phyloP scores from a whole-genome alignment of 345 rosid genomes.

The Lenwebbia sp. region DNA sequence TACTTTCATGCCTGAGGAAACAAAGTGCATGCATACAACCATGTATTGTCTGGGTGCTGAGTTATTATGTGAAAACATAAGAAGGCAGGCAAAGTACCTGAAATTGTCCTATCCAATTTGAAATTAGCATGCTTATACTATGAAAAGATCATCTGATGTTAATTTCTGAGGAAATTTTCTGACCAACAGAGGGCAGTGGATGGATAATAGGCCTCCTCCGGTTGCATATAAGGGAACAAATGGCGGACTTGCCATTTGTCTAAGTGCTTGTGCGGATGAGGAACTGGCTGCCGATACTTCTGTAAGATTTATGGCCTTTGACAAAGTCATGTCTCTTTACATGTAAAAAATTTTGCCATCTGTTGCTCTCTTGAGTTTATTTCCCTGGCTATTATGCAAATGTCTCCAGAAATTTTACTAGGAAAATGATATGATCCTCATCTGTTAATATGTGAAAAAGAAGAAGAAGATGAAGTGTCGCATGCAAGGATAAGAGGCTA shows the following conservation, averaged over 20 bases:
- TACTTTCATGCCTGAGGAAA: background rate
- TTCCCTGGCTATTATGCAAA: background rate
- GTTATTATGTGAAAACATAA: background rate
- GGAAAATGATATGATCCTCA: background rate
- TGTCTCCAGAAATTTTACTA: background rate
- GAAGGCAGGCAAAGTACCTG: background rate
- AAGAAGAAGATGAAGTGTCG: background rate
- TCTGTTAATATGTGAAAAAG: background rate
- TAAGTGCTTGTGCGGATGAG: conserved; percentile 40
- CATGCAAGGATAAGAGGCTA: background rate
- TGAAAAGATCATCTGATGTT: background rate
- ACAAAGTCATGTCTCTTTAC: background rate
- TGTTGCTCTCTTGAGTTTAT: background rate
- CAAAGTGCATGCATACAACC: background rate
- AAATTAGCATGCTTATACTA: background rate
- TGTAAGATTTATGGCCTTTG: conserved; percentile 10
- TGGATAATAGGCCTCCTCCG: conserved; percentile 18
- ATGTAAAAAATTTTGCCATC: background rate
- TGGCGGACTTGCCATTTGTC: conserved; percentile 42
- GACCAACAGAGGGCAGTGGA: conserved; percentile 22
- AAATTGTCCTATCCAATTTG: background rate
- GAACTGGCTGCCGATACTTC: conserved; percentile 33
- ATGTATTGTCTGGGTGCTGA: background rate
- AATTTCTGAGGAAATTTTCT: background rate
- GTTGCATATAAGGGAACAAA: conserved; percentile 25